Base-by-base conservation (phyloP, 169 alveolate genomes). In the Plasmodium gaboni region DNA sequence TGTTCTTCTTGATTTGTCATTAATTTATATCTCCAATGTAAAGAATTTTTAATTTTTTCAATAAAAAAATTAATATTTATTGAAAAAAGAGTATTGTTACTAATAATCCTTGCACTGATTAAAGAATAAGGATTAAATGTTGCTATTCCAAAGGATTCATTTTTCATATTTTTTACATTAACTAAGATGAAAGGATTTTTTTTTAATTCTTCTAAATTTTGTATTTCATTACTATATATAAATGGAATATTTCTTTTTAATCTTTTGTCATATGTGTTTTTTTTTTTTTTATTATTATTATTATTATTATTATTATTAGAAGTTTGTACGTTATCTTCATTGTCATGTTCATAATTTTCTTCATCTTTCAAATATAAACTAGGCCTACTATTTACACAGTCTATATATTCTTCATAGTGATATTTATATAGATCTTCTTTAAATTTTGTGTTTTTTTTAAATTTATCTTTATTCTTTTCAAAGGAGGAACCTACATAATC, bases 81-180 rank as follows among this genome's bases (percentile, higher is more conserved):
- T 19, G 90, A 24, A 67, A 80, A 80, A 9, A 80, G 63, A 26
- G 80, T 13, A 80, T 80, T 80, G 9, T 57, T 22, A 67, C 71
- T 80, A 67, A 80, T 51, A 46, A 80, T 48, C 51, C 90, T 80
- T 38, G 90, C 90, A 2, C 78, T 80, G 38, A 80, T 80, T 80
- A 80, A 71, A 19, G 90, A 32, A 51, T 80, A 80, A 0, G 90
- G 90, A 42, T 80, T 80, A 38, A 80, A 80, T 0, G 90, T 80
- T 1, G 90, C 90, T 22, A 80, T 73, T 7, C 90, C 90, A 17
- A 80, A 80, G 1, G 73, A 80, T 46, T 80, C 90, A 38, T 68
- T 44, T 32, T 80, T 80, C 38, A 22, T 60, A 61, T 65, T 80
- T 46, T 80, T 80, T 57, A 80, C 73, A 38, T 80, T 80, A 55